Conservation (phyloP, 2,329 filamentous ascomycete species). For the Trichoderma sp. region DNA sequence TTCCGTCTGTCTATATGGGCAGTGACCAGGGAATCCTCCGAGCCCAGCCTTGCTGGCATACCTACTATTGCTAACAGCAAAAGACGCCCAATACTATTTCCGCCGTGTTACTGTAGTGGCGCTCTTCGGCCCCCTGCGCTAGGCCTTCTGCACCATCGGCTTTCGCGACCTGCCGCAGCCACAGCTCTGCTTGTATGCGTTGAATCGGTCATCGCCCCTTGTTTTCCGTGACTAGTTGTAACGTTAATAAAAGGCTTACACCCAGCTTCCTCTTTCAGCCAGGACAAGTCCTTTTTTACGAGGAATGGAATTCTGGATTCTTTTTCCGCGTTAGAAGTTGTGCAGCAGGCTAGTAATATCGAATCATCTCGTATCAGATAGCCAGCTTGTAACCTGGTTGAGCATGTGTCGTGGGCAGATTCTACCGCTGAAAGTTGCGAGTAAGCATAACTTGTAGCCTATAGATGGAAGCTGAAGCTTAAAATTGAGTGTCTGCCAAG, state of each 20-base stretch:
- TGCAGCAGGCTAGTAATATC: not conserved
- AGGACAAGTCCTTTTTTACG: not conserved
- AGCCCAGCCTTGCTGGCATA: not conserved
- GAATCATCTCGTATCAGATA: not conserved
- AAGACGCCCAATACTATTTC: not conserved
- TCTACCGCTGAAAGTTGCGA: not conserved
- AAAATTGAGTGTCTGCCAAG: not conserved
- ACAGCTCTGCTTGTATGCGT: not conserved
- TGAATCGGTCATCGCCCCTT: not conserved
- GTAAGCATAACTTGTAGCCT: not conserved
- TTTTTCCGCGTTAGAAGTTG: not conserved
- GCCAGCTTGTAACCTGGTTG: not conserved
- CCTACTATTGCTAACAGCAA: not conserved
- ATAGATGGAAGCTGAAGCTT: not conserved
- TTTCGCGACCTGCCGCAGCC: not conserved
- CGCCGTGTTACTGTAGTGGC: not conserved
- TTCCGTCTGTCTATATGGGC: not conserved
- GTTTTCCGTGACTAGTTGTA: conserved; percentile 8
- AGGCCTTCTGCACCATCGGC: not conserved
- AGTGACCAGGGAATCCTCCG: not conserved
- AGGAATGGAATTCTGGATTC: not conserved
- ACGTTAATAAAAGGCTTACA: conserved; percentile 23
- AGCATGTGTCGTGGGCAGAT: not conserved
- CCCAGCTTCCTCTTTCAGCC: conserved; percentile 15
- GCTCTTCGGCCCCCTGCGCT: conserved; percentile 7